Evolutionary conservation across 176 grass and related monocot genomes (phyloP), one percentile per base, ranked within the genome.

Genomic region (Tuctoria greenei): DNA sequence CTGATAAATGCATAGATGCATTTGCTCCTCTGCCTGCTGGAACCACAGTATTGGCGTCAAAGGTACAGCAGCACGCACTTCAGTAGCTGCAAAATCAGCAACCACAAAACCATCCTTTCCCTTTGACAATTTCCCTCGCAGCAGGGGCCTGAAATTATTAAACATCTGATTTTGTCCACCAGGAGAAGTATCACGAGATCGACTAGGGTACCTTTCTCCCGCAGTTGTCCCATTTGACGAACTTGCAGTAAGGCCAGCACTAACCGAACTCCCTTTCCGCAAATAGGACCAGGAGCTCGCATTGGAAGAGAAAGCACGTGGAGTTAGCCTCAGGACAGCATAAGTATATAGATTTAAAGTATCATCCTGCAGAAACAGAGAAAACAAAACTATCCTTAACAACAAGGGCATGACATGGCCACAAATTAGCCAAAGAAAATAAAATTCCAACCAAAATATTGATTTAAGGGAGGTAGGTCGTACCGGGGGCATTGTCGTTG

Each of bases 221-320:
- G 81, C 39, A 82, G 77, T 67, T 84, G 72, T 71, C 72, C 84
- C 57, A 76, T 89, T 89, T 67, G 83, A 68, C 24, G 74, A 86
- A 85, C 75, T 90, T 89, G 81, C 80, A 57, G 50, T 74, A 46
- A 79, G 66, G 13, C 69, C 67, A 59, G 82, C 58, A 89, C 73
- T 85, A 82, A 84, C 44, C 67, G 88, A 88, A 81, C 69, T 66
- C 66, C 89, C 95, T 81, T 88, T 99, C 54, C 87, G 73, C 84
- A 99, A 79, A 95, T 99, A 95, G 47, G 91, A 99, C 95, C 95
- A 99, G 56, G 95, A 92, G 40, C 60, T 90, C 49, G 82, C 82
- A 67, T 80, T 90, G 67, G 91, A 84, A 62, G 83, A 88, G 85
- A 99, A 69, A 80, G 95, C 91, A 86, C 72, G 89, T 0, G 91